A percentile compares a stretch with the other conserved stretches of the same genome.
Conservation (phyloP, 2,329 filamentous ascomycete genomes). For the Pseudogymnoascus sp. region DNA sequence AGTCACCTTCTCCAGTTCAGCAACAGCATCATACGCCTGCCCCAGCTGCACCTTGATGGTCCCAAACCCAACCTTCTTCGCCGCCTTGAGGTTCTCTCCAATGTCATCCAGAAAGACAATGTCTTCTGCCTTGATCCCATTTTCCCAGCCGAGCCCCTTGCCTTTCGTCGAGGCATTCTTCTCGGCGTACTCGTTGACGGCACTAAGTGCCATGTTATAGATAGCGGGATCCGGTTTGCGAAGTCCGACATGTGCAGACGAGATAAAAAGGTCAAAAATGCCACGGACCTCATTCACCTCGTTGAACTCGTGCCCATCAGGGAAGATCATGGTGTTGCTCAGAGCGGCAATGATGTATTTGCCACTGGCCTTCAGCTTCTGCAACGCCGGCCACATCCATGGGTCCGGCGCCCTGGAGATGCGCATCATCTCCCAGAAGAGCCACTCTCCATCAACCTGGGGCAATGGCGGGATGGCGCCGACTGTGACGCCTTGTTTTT, state of each 20-base stretch:
- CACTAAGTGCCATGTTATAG: conserved; percentile 65
- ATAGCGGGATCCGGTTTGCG: conserved; percentile 81
- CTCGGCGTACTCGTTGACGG: conserved; percentile 56
- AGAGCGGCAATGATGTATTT: conserved; percentile 71
- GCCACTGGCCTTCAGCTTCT: conserved; percentile 56
- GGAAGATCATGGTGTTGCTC: conserved; percentile 86
- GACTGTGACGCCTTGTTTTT: conserved; percentile 35
- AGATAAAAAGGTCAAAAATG: conserved; percentile 82
- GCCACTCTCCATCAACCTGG: conserved; percentile 63
- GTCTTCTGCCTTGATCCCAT: conserved; percentile 54
- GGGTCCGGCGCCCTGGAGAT: conserved; percentile 65
- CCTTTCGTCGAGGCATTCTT: conserved; percentile 40
- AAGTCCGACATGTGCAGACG: conserved; percentile 77
- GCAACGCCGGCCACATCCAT: conserved; percentile 79
- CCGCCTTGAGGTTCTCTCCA: conserved; percentile 83
- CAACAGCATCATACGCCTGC: conserved; percentile 71
- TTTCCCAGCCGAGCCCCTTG: conserved; percentile 38
- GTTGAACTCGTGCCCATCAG: conserved; percentile 60
- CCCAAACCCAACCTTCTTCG: conserved; percentile 63
- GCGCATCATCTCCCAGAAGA: conserved; percentile 92
- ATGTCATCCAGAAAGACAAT: conserved; percentile 83
- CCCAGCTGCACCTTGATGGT: conserved; percentile 84
- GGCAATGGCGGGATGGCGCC: conserved; percentile 55
- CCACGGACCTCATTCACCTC: conserved; percentile 51
- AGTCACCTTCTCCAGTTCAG: conserved; percentile 68